These are phyloP conservation scores for Fusarium agapanthi DNA, from an alignment of 2,329 filamentous ascomycete species.

Conservation along the genomic window DNA sequence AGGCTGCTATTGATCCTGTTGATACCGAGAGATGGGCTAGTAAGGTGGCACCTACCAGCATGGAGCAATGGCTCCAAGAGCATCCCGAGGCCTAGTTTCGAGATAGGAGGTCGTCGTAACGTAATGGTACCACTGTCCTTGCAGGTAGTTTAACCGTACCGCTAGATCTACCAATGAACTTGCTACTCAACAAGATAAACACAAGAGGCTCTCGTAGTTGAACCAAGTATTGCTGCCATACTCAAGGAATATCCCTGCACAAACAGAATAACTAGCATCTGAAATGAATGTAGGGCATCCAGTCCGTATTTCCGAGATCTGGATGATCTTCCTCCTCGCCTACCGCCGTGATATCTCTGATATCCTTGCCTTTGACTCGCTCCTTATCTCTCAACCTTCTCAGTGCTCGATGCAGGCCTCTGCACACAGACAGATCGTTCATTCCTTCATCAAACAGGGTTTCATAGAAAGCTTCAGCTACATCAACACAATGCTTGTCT, in stretches of 20 bases:
- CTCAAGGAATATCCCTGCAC: accelerated
- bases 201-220: neutral
- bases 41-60: neutral
- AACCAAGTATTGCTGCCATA: accelerated
- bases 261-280: neutral
- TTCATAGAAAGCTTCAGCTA: neutral
- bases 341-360: neutral
- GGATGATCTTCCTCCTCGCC: neutral
- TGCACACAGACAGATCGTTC: neutral
- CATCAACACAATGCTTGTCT: neutral
- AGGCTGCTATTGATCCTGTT: neutral
- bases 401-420: neutral
- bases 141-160: accelerated
- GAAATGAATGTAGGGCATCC: neutral
- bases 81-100: neutral
- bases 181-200: too few species aligned
- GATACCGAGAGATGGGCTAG: neutral
- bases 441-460: neutral
- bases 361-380: neutral
- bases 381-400: neutral
- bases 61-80: neutral
- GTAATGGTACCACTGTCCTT: neutral
- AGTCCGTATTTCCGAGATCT: neutral
- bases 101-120: accelerated
- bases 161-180: too few species aligned